Conservation (phyloP, 768 basidiomycete genomes). For the Leccinum broughii region DNA sequence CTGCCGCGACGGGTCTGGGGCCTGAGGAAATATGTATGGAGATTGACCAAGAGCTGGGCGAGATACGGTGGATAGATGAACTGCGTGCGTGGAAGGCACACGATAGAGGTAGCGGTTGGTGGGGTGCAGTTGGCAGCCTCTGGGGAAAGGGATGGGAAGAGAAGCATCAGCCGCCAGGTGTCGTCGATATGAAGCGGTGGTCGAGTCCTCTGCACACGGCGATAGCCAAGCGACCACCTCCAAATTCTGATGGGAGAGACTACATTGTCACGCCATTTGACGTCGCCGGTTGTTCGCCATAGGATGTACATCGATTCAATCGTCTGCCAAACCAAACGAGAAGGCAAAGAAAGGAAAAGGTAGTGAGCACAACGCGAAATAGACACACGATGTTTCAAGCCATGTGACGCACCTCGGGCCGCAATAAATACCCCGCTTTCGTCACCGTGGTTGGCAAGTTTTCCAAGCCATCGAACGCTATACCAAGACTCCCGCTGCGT, state of each 20-base stretch:
- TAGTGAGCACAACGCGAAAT: background rate
- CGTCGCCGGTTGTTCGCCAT: constrained; percentile 68
- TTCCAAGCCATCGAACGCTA: constrained; percentile 65
- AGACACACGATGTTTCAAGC: background rate
- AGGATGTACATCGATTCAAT: constrained; percentile 73
- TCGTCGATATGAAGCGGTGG: constrained; percentile 17
- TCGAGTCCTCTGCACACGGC: background rate
- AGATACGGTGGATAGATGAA: too few species aligned
- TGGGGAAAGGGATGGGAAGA: too few species aligned
- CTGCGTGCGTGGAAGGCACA: too few species aligned
- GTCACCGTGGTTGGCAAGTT: constrained; percentile 50
- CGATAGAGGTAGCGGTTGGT: too few species aligned
- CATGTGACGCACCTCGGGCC: constrained; percentile 60
- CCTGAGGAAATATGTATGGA: too few species aligned
- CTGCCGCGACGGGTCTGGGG: too few species aligned
- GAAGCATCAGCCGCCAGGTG: too few species aligned
- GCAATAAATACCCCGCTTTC: constrained; percentile 51
- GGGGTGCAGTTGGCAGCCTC: too few species aligned
- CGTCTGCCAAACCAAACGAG: constrained; percentile 39
- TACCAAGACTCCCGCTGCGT: constrained; percentile 53
- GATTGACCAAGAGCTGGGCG: too few species aligned
- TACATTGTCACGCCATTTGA: constrained; percentile 53
- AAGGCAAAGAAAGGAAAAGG: background rate
- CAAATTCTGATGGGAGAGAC: constrained; percentile 42
- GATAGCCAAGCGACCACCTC: background rate